These are phyloP conservation scores for Pyrenochaeta sp. DNA, from an alignment of 2,329 filamentous ascomycete species.

Conservation along the genomic window DNA sequence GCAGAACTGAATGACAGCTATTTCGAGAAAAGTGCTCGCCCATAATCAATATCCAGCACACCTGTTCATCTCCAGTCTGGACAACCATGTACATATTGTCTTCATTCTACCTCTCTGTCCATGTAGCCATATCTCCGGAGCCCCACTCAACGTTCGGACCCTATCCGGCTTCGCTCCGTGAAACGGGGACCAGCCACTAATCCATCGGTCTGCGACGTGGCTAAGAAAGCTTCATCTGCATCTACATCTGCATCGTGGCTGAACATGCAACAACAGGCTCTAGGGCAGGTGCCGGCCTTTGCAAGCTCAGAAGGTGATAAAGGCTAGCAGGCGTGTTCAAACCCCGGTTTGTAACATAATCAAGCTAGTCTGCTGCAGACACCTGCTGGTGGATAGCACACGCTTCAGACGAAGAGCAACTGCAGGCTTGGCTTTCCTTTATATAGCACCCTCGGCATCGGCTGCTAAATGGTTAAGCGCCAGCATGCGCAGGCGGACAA, in stretches of 20 bases:
- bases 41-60: neutral
- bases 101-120: neutral
- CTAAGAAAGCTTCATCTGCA: constrained; percentile 16
- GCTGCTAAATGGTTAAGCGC: constrained; percentile 39
- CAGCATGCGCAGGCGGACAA: constrained; percentile 30
- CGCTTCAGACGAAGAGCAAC: constrained; percentile 14
- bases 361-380: constrained; percentile 1
- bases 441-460: constrained; percentile 36
- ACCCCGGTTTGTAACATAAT: neutral
- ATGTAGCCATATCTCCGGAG: constrained; percentile 12
- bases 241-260: constrained; percentile 16
- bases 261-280: constrained; percentile 8
- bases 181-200: constrained; percentile 16
- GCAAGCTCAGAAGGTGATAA: neutral
- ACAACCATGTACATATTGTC: neutral
- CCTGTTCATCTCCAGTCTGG: neutral
- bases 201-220: constrained; percentile 13
- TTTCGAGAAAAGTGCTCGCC: constrained; percentile 13
- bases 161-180: constrained; percentile 17
- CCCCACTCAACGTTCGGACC: constrained; percentile 19
- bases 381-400: constrained; percentile 9
- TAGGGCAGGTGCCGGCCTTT: neutral
- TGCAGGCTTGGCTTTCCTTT: constrained; percentile 34
- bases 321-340: neutral
- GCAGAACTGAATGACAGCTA: constrained; percentile 6